Evolutionary conservation across 495 filamentous ascomycete species (phyloP).

Genomic region (Elasticomyces elasticus): DNA sequence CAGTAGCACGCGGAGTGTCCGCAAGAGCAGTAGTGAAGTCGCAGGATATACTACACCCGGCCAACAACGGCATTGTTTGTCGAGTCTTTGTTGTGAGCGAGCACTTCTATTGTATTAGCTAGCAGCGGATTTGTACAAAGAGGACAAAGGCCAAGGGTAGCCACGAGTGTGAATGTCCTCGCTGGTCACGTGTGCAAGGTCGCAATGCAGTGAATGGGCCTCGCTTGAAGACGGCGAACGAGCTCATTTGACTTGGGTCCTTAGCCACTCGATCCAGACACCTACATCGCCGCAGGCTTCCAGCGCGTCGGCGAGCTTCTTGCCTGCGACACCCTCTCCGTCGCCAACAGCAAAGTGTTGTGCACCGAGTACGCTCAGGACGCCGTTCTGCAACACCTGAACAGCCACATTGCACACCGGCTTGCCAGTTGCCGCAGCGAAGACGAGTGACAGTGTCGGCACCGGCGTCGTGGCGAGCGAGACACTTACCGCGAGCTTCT

Average conservation of each 20-base stretch:
- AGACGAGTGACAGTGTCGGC: slow-evolving; percentile 16
- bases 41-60: not conserved
- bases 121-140: too few species aligned
- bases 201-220: not conserved
- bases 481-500: slow-evolving; percentile 12
- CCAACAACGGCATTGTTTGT: not conserved
- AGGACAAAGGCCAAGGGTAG: not conserved
- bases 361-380: slow-evolving; percentile 17
- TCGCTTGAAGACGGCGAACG: too few species aligned
- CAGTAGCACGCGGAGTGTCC: not conserved
- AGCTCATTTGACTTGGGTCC: not conserved
- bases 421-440: slow-evolving; percentile 1
- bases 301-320: slow-evolving; percentile 24
- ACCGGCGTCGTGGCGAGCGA: slow-evolving; percentile 8
- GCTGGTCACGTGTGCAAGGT: not conserved
- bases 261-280: slow-evolving; percentile 31
- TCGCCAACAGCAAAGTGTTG: not conserved
- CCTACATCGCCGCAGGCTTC: slow-evolving; percentile 27
- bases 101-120: not conserved
- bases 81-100: not conserved
- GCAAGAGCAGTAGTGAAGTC: not conserved
- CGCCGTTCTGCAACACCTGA: slow-evolving; percentile 25
- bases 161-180: not conserved
- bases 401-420: slow-evolving; percentile 13
- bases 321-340: slow-evolving; percentile 3